Conservation (phyloP, 2,329 filamentous ascomycete species). For the Penicillium sp. region DNA sequence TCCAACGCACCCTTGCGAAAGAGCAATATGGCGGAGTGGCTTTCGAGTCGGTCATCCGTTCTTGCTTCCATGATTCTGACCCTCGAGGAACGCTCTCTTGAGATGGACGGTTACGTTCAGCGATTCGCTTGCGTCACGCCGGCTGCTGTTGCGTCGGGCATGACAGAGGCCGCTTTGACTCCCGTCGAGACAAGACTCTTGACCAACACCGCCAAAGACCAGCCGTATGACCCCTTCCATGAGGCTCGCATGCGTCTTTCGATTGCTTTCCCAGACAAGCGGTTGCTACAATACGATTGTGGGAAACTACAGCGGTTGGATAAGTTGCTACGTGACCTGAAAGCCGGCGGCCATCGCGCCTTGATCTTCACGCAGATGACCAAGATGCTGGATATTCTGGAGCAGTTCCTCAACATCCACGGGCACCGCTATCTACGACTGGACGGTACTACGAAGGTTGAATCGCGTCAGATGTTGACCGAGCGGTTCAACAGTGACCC, state of each 20-base stretch:
- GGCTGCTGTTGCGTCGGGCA: conserved; percentile 77
- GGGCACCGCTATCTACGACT: conserved; percentile 94
- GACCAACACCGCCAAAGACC: conserved; percentile 50
- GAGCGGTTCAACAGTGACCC: conserved; percentile 96
- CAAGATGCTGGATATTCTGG: conserved; percentile 93
- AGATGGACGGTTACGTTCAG: conserved; percentile 72
- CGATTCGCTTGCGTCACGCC: conserved; percentile 94
- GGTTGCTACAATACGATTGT: conserved; percentile 95
- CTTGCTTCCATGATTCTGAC: conserved; percentile 66
- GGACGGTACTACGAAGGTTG: conserved; percentile 94
- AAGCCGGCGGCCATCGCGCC: conserved; percentile 86
- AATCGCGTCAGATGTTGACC: conserved; percentile 91
- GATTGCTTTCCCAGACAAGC: conserved; percentile 95
- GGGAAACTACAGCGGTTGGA: conserved; percentile 93
- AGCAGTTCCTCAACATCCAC: conserved; percentile 97
- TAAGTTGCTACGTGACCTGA: conserved; percentile 78
- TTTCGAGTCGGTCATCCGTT: conserved; percentile 64
- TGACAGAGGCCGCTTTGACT: conserved; percentile 68
- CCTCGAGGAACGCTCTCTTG: conserved; percentile 69
- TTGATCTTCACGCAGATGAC: conserved; percentile 99
- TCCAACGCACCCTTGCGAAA: conserved; percentile 62
- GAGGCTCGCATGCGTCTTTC: conserved; percentile 88
- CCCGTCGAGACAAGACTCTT: conserved; percentile 55
- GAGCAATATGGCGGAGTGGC: conserved; percentile 69
- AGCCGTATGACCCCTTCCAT: conserved; percentile 79